phyloP scores from a whole-genome alignment of 192 early-diverging fungal genomes.

The Coemansia sp. region DNA sequence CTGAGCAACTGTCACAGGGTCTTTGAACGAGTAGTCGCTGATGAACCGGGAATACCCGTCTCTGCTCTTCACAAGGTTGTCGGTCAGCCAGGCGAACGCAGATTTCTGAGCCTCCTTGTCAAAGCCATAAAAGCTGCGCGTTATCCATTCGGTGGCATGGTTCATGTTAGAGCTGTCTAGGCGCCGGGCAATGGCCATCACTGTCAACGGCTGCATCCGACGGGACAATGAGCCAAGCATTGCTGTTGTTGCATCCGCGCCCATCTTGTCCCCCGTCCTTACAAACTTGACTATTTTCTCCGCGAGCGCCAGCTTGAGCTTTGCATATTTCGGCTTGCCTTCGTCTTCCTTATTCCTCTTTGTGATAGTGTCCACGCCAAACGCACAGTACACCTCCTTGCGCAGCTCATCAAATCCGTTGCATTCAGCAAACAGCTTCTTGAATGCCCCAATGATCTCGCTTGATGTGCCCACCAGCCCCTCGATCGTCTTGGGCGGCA shows the following conservation, averaged over 20 bases:
- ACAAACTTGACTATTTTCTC: constrained; percentile 1
- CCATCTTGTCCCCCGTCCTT: not conserved
- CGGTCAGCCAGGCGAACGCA: constrained; percentile 16
- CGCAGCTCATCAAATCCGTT: not conserved
- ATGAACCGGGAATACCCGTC: constrained; percentile 7
- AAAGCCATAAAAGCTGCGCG: constrained; percentile 9
- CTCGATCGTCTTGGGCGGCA: constrained; percentile 5
- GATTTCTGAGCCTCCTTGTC: constrained; percentile 13
- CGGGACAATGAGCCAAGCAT: constrained; percentile 1
- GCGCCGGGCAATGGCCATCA: constrained; percentile 7
- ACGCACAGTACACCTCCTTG: not conserved
- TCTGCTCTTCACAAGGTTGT: constrained; percentile 7
- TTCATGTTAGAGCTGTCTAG: not conserved
- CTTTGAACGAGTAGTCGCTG: constrained; percentile 2
- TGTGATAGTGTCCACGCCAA: not conserved
- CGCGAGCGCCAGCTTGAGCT: not conserved
- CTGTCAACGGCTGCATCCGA: constrained; percentile 6
- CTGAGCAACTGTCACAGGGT: constrained; percentile 13
- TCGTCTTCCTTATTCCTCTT: not conserved
- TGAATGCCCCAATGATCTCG: not conserved
- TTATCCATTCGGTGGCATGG: constrained; percentile 18
- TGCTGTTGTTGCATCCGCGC: constrained; percentile 2
- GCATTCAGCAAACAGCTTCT: not conserved
- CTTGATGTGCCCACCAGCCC: not conserved
- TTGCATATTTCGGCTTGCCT: not conserved